Evolutionary conservation across 2,329 filamentous ascomycete species (phyloP).

Genomic region (Exophiala viscosa): DNA sequence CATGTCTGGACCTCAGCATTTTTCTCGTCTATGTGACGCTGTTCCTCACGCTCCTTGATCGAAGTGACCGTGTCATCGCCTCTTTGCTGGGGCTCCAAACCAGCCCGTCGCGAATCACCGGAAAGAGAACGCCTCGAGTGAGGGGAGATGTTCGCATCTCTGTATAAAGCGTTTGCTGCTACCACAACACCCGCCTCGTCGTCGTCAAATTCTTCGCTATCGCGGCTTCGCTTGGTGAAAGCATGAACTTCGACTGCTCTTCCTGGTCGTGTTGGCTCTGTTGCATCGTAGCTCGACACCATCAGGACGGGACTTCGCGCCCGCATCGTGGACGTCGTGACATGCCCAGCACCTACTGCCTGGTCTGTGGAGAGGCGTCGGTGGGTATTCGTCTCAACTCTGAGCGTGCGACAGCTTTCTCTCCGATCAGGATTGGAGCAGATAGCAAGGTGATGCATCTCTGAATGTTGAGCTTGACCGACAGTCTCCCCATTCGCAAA

Average conservation of each 20-base stretch:
- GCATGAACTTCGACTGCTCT: constrained; percentile 24
- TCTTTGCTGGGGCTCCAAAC: constrained; percentile 45
- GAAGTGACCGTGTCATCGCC: constrained; percentile 45
- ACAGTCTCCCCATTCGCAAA: constrained; percentile 29
- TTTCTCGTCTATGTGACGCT: constrained; percentile 47
- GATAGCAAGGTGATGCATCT: not conserved
- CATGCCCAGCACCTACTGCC: constrained; percentile 8
- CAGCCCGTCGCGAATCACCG: constrained; percentile 35
- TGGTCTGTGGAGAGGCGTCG: constrained; percentile 10
- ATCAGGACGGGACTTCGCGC: constrained; percentile 43
- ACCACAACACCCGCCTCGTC: constrained; percentile 14
- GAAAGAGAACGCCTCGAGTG: constrained; percentile 22
- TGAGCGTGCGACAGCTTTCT: constrained; percentile 9
- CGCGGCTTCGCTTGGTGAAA: constrained; percentile 31
- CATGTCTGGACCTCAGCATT: constrained; percentile 53
- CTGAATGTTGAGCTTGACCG: constrained; percentile 27
- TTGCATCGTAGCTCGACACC: constrained; percentile 34
- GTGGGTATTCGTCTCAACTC: constrained; percentile 13
- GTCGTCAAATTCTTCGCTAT: constrained; percentile 33
- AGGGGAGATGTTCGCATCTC: constrained; percentile 10
- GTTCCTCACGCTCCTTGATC: constrained; percentile 49
- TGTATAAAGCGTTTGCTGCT: not conserved
- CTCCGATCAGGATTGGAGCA: constrained; percentile 1
- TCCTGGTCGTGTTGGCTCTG: not conserved
- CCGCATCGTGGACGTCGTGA: not conserved